A percentile compares a stretch with the other conserved stretches of the same genome.
These are phyloP conservation scores for Ustilago sp. DNA, from an alignment of 1,284 basidiomycete genomes.

Conservation along the genomic window DNA sequence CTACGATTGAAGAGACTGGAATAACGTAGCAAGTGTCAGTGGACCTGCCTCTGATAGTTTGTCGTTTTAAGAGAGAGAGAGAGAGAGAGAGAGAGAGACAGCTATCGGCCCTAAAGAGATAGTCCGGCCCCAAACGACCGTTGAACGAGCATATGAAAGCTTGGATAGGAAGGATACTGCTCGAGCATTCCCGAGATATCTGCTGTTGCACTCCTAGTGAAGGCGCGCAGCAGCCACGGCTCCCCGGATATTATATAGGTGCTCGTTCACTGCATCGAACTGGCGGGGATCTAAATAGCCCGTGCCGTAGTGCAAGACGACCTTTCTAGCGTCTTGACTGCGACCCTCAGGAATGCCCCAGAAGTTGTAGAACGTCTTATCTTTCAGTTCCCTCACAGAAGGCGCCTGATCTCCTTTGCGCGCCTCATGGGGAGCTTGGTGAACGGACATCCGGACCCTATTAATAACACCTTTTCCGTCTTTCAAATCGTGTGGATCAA, in stretches of 20 bases:
- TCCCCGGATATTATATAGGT: neutral
- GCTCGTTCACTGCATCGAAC: neutral
- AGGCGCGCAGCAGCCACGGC: neutral
- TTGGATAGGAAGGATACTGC: too few species aligned
- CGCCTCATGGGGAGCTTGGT: too few species aligned
- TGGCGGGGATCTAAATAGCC: neutral
- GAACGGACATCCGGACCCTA: neutral
- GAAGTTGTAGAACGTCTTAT: conserved; percentile 1
- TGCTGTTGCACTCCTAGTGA: neutral
- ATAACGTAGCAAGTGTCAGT: too few species aligned
- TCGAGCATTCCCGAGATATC: too few species aligned
- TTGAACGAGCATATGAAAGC: too few species aligned
- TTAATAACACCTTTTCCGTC: neutral
- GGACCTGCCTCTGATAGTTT: neutral
- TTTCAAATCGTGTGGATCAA: too few species aligned
- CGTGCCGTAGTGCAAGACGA: neutral
- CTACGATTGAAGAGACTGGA: too few species aligned
- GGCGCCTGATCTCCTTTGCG: too few species aligned
- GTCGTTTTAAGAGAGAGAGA: too few species aligned
- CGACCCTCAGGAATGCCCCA: conserved; percentile 7
- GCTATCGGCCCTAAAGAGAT: neutral
- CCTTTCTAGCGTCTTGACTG: accelerated
- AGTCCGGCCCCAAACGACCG: neutral
- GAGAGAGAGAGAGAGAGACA: neutral
- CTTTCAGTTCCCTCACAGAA: neutral